Base-by-base conservation (phyloP, 1,139 yeast genomes). In the Yamadazyma epiphylla region DNA sequence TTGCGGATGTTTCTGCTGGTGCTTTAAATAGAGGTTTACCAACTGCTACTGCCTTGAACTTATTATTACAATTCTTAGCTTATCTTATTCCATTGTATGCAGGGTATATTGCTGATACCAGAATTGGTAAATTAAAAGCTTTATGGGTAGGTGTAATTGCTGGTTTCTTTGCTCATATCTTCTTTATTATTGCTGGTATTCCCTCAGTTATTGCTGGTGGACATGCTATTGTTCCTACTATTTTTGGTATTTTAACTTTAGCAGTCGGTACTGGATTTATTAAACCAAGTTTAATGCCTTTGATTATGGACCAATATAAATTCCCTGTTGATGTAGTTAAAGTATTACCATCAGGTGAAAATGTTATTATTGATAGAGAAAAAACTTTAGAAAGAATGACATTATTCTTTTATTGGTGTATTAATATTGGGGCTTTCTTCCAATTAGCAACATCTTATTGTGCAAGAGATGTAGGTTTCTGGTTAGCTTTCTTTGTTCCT, bases 371-470 rank as follows among this genome's bases (percentile, higher is more conserved):
- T 24, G 88, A 82, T 46, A 80, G 84, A 27, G 71, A 76, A 42
- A 64, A 75, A 35, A 77, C 94, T 9, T 61, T 82, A 37, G 85
- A 82, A 58, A 70, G 82, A 51, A 70, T 84, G 56, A 80, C 85
- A 40, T 70, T 82, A 68, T 63, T 79, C 19, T 85, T 84, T 56
- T 85, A 85, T 58, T 68, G 84, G 71, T 70, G 84, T 48, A 80
- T 85, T 52, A 85, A 85, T 53, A 60, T 81, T 41, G 95, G 95
- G 29, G 77, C 91, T 5, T 69, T 84, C 42, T 71, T 84, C 36
- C 80, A 83, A 33, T 67, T 85, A 39, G 87, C 87, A 24, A 80
- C 94, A 12, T 76, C 88, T 4, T 78, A 80, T 49, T 57, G 76
- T 44, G 89, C 79, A 44, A 65, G 77, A 50, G 55, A 72, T 35